Percentiles rank a stretch among this genome's conserved stretches.
phyloP scores from a whole-genome alignment of 257 asterid genomes.

The Petunia secreta region DNA sequence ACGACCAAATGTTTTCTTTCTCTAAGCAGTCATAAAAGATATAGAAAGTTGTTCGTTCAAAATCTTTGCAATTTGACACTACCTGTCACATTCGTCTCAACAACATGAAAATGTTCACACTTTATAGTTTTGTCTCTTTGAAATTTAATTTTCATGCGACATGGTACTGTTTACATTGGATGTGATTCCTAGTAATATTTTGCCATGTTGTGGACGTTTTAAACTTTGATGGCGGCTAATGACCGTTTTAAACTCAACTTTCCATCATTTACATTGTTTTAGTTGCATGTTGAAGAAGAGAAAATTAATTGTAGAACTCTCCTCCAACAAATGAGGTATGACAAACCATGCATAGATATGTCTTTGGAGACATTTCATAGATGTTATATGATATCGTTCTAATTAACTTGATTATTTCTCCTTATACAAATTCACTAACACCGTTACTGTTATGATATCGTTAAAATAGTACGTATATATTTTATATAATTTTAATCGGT shows the following conservation, averaged over 20 bases:
- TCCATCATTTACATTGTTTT: neutral
- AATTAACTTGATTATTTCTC: no score
- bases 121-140: neutral
- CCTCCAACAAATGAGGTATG: neutral
- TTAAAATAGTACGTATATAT: no score
- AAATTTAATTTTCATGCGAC: neutral
- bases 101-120: neutral
- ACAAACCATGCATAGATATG: neutral
- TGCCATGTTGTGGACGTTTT: neutral
- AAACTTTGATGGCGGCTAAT: neutral
- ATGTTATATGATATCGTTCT: neutral
- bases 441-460: no score
- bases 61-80: neutral
- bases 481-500: no score
- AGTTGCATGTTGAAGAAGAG: neutral
- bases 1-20: neutral
- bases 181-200: neutral
- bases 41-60: neutral
- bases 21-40: no score
- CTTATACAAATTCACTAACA: no score
- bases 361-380: neutral
- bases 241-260: neutral
- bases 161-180: neutral
- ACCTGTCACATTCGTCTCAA: neutral
- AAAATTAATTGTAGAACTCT: neutral